phyloP scores from a whole-genome alignment of 148 eudicot genomes.

The Rhododendron ferrugineum region DNA sequence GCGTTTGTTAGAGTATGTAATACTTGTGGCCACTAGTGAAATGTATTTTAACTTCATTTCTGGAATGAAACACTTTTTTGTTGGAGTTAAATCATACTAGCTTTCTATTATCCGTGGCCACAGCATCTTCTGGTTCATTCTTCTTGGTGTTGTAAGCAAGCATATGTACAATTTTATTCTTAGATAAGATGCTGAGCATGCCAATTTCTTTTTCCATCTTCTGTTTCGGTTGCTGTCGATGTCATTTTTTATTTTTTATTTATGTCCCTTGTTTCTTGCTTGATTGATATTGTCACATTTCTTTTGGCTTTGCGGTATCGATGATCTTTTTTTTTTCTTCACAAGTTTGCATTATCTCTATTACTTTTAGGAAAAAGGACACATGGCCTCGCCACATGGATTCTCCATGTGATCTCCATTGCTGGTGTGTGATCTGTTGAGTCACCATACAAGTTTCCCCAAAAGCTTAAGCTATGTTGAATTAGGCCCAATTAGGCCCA shows the following conservation, averaged over 20 bases:
- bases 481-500: neutral
- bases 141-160: neutral
- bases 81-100: neutral
- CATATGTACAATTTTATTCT: neutral
- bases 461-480: neutral
- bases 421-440: neutral
- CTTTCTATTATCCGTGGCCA: neutral
- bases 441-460: neutral
- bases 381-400: neutral
- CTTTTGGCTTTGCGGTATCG: neutral
- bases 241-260: neutral
- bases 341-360: neutral
- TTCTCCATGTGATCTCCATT: too few species aligned
- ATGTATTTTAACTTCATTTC: neutral
- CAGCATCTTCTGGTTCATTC: neutral
- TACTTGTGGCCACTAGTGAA: neutral
- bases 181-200: neutral
- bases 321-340: neutral
- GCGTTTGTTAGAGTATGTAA: neutral
- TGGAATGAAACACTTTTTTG: neutral
- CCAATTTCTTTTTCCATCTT: neutral
- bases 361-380: neutral
- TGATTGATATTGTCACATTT: neutral
- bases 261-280: neutral
- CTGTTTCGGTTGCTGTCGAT: neutral